Conservation (phyloP, 768 basidiomycete genomes). For the Macrocybe gigantea region DNA sequence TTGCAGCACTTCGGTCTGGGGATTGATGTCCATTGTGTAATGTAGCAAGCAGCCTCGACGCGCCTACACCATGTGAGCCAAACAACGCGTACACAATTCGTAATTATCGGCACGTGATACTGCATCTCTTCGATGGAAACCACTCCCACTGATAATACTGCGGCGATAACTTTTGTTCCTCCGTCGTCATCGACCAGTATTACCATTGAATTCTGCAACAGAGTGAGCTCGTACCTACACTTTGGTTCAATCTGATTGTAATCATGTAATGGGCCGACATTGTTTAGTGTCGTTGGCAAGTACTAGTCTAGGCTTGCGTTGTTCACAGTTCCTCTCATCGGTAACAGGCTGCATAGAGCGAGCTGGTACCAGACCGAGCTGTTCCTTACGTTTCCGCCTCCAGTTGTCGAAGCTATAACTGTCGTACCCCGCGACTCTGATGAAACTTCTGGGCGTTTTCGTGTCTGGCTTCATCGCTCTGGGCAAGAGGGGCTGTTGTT, state of each 20-base stretch:
- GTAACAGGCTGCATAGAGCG: constrained; percentile 80
- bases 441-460: constrained; percentile 86
- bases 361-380: constrained; percentile 94
- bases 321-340: neutral
- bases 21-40: constrained; percentile 2
- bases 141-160: neutral
- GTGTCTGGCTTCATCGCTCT: constrained; percentile 70
- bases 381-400: constrained; percentile 85
- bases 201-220: constrained; percentile 90
- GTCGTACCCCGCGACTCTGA: constrained; percentile 71
- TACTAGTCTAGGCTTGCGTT: neutral
- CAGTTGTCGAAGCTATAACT: constrained; percentile 57
- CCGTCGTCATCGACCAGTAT: constrained; percentile 28
- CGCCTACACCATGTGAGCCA: constrained; percentile 14
- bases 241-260: neutral
- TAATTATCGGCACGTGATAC: constrained; percentile 26
- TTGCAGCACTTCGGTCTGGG: neutral
- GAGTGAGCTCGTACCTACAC: constrained; percentile 43
- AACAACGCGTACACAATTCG: constrained; percentile 46
- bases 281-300: constrained; percentile 74
- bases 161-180: neutral
- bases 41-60: constrained; percentile 2
- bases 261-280: neutral
- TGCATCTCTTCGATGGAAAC: constrained; percentile 2
- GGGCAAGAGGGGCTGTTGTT: constrained; percentile 40